Evolutionary conservation across 1,284 basidiomycete genomes (phyloP).

Genomic region (Xerocomus nothofagi): DNA sequence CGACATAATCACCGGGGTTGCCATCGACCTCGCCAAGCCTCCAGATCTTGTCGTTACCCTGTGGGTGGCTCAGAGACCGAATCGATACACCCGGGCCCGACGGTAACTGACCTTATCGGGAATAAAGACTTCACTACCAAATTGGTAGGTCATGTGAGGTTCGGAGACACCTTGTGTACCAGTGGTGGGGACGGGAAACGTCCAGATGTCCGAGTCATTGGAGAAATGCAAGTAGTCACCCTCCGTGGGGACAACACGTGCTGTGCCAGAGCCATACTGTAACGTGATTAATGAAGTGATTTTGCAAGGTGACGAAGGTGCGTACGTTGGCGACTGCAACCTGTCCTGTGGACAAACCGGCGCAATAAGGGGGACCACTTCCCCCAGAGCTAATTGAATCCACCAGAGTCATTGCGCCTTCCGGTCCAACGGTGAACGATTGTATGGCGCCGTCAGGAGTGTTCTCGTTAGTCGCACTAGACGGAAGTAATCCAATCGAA

Average conservation of each 20-base stretch:
- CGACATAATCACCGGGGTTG: slow-evolving; percentile 44
- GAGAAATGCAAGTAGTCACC: slow-evolving; percentile 44
- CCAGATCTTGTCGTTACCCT: slow-evolving; percentile 71
- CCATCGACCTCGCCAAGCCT: slow-evolving; percentile 44
- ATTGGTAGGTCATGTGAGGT: slow-evolving; percentile 63
- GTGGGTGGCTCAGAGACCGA: not conserved
- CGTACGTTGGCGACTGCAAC: slow-evolving; percentile 60
- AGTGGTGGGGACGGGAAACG: slow-evolving; percentile 48
- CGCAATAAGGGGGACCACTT: slow-evolving; percentile 49
- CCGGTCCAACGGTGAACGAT: slow-evolving; percentile 49
- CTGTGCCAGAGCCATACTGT: slow-evolving; percentile 60
- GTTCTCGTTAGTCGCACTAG: slow-evolving; percentile 58
- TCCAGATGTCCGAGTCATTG: slow-evolving; percentile 43
- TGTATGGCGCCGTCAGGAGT: slow-evolving; percentile 51
- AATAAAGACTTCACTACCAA: slow-evolving; percentile 54
- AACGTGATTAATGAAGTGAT: not conserved
- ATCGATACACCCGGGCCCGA: not conserved
- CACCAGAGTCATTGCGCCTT: slow-evolving; percentile 48
- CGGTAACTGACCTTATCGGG: slow-evolving; percentile 56
- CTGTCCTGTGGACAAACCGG: slow-evolving; percentile 51
- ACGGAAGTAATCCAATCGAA: not conserved
- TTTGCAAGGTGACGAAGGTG: not conserved
- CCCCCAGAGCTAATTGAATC: slow-evolving; percentile 54
- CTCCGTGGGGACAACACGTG: slow-evolving; percentile 50
- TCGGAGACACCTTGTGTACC: slow-evolving; percentile 44